A percentile compares a stretch with the other conserved stretches of the same genome.
phyloP scores from a whole-genome alignment of 2,329 filamentous ascomycete species.

The Fusarium denticulatum region DNA sequence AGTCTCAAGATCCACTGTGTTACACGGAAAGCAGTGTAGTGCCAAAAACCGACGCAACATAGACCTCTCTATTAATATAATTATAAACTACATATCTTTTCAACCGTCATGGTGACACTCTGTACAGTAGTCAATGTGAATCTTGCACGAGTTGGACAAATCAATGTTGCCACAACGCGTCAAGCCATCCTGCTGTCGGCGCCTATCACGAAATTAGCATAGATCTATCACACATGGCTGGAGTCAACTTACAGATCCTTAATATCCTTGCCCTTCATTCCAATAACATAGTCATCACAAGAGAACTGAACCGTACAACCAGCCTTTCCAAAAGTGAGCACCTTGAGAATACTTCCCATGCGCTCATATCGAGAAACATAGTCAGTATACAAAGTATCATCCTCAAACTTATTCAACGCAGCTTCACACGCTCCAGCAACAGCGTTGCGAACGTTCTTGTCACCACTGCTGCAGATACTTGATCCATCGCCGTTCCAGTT shows the following conservation, averaged over 20 bases:
- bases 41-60: no score
- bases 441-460: conserved; percentile 1
- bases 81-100: fast-evolving
- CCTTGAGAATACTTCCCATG: conserved; percentile 17
- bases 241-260: conserved; percentile 21
- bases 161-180: conserved; percentile 9
- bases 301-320: conserved; percentile 10
- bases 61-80: fast-evolving
- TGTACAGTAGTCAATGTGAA: conserved; percentile 7
- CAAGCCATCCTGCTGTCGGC: not conserved
- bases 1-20: no score
- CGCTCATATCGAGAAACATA: not conserved
- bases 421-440: not conserved
- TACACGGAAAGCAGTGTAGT: no score
- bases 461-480: not conserved
- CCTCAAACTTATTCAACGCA: not conserved
- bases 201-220: not conserved
- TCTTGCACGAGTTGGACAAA: conserved; percentile 11
- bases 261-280: conserved; percentile 16
- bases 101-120: not conserved
- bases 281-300: conserved; percentile 14
- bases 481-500: conserved; percentile 2
- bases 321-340: not conserved
- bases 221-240: no score
- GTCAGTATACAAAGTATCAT: conserved; percentile 1